Percentiles rank a stretch among this genome's conserved stretches.
These are phyloP conservation scores for Carnegiea gigantea DNA, from an alignment of 179 eudicot genomes.

Conservation along the genomic window DNA sequence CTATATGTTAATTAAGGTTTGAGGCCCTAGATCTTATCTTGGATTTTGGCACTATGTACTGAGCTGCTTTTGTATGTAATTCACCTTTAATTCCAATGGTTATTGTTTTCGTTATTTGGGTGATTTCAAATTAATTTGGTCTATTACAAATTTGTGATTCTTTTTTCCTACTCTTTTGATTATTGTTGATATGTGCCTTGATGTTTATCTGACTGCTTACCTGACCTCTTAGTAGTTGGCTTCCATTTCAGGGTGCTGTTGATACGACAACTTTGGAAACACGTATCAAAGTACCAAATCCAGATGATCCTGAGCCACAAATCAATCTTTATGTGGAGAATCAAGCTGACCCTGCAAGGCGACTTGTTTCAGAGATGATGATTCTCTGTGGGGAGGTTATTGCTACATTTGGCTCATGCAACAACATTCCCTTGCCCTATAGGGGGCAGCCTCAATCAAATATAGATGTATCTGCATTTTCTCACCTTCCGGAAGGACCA, in stretches of 20 bases:
- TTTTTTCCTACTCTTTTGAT: not conserved
- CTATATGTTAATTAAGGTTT: not conserved
- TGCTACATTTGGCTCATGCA: conserved; percentile 76
- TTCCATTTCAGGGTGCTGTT: conserved; percentile 72
- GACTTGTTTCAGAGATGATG: conserved; percentile 99
- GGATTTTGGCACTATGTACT: not conserved
- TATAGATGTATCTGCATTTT: conserved; percentile 69
- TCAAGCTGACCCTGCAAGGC: conserved; percentile 87
- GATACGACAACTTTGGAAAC: conserved; percentile 75
- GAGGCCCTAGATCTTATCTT: not conserved
- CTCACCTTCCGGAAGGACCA: conserved; percentile 98
- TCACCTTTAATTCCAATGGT: not conserved
- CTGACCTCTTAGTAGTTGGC: not conserved
- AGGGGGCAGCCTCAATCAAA: conserved; percentile 92
- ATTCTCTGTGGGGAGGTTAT: conserved; percentile 94
- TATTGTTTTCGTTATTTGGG: not conserved
- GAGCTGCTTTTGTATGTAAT: not conserved
- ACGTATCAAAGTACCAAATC: conserved; percentile 81
- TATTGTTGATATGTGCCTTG: not conserved
- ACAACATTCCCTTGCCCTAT: conserved; percentile 76
- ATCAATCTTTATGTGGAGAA: conserved; percentile 88
- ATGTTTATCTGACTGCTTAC: not conserved
- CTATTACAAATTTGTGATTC: not conserved
- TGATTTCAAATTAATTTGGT: not conserved
- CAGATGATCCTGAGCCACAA: conserved; percentile 84